A percentile compares a stretch with the other conserved stretches of the same genome.
These are phyloP conservation scores for Conoideocrella luteorostrata DNA, from an alignment of 2,329 filamentous ascomycete species.

Conservation along the genomic window DNA sequence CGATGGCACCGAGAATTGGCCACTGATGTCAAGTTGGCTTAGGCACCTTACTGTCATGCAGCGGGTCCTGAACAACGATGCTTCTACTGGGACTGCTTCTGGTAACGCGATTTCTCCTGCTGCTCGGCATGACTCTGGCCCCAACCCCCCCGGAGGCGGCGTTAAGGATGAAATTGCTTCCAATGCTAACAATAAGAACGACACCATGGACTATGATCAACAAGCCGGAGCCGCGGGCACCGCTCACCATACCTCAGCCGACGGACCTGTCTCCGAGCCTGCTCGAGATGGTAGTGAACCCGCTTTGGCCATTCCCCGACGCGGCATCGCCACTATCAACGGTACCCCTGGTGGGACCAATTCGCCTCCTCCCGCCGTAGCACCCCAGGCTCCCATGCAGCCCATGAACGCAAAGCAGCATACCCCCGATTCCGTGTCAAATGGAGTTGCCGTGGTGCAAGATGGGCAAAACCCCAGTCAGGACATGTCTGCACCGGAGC, in stretches of 20 bases:
- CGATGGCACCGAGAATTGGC: constrained; percentile 54
- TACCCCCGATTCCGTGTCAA: constrained; percentile 25
- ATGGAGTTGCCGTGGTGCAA: constrained; percentile 23
- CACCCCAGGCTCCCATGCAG: constrained; percentile 18
- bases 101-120: constrained; percentile 10
- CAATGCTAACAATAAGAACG: constrained; percentile 48
- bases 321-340: constrained; percentile 54
- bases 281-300: constrained; percentile 48
- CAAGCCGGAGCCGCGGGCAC: constrained; percentile 19
- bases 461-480: constrained; percentile 30
- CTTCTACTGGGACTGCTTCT: constrained; percentile 28
- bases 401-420: constrained; percentile 29
- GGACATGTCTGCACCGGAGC: constrained; percentile 54
- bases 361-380: constrained; percentile 33
- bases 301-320: constrained; percentile 39
- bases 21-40: constrained; percentile 52
- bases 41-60: constrained; percentile 56
- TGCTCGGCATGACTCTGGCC: constrained; percentile 23
- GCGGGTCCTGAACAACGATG: constrained; percentile 51
- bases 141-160: constrained; percentile 21
- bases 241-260: constrained; percentile 23
- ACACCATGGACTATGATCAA: constrained; percentile 53
- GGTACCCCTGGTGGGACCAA: constrained; percentile 46
- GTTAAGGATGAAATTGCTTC: constrained; percentile 51
- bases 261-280: constrained; percentile 31